These are phyloP conservation scores for Lactarius vividus DNA, from an alignment of 768 basidiomycete species.

Conservation along the genomic window DNA sequence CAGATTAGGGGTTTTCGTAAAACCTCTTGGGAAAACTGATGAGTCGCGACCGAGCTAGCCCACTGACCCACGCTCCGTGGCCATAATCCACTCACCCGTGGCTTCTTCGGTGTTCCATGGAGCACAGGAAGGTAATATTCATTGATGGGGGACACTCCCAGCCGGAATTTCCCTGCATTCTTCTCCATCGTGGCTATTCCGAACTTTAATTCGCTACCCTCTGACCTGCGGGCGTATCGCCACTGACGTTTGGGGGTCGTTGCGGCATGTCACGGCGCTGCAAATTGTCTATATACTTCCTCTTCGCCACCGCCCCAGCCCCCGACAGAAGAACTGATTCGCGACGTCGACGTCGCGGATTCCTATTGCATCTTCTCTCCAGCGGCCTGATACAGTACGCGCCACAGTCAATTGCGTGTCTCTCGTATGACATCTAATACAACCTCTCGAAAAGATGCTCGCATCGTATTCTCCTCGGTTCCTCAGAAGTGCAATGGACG, in stretches of 20 bases:
- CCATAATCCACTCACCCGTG: neutral
- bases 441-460: no score
- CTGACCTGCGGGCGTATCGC: neutral
- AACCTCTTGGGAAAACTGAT: neutral
- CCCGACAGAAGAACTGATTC: no score
- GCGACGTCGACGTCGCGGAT: neutral
- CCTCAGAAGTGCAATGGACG: neutral
- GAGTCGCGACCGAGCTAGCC: neutral
- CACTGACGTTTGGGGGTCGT: neutral
- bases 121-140: neutral
- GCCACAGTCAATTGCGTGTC: neutral
- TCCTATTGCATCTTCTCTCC: neutral
- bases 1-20: neutral
- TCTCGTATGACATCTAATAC: no score
- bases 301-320: no score
- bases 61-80: no score
- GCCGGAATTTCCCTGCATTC: neutral
- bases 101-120: neutral
- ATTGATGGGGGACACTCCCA: neutral
- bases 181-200: neutral
- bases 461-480: neutral
- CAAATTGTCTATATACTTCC: no score
- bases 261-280: neutral
- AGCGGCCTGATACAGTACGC: no score
- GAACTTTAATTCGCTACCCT: neutral